Evolutionary conservation across 306 rosid genomes (phyloP), one percentile per base, ranked within the genome.

Genomic region (Echinosophora koreensis): DNA sequence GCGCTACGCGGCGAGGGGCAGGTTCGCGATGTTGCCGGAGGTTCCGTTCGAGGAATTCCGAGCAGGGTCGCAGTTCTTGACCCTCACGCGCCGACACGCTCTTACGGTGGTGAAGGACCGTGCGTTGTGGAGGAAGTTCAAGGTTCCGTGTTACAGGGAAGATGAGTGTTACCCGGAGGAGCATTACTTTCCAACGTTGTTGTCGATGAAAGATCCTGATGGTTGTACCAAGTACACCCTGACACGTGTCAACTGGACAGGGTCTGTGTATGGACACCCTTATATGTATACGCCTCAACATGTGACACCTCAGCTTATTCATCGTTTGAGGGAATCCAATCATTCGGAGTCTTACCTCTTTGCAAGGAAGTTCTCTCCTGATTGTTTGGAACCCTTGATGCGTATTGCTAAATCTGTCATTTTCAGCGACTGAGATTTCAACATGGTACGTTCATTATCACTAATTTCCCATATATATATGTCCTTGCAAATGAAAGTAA

Each of bases 231-330:
- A 86, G 2, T 90, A 90, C 83, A 85, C 90, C 5, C 81, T 90
- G 6, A 90, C 96, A 9, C 81, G 75, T 6, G 96, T 90, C 42
- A 90, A 90, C 64, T 90, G 96, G 93, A 87, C 91, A 2, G 96
- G 93, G 1, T 85, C 90, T 0, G 82, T 80, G 32, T 82, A 81
- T 7, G 96, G 96, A 15, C 96, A 90, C 54, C 96, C 96, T 0
- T 85, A 90, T 77, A 87, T 87, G 0, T 90, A 90, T 79, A 76
- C 49, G 3, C 80, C 90, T 0, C 59, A 75, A 0, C 87, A 90
- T 56, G 58, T 90, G 22, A 83, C 91, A 74, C 70, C 91, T 8
- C 39, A 74, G 67, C 84, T 90, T 11, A 88, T 90, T 30, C 18
- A 78, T 16, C 80, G 68, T 42, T 82, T 90, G 0, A 71, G 96